A percentile compares a stretch with the other conserved stretches of the same genome.
These are phyloP conservation scores for Blumeriella jaapii DNA, from an alignment of 2,329 filamentous ascomycete genomes.

Conservation along the genomic window DNA sequence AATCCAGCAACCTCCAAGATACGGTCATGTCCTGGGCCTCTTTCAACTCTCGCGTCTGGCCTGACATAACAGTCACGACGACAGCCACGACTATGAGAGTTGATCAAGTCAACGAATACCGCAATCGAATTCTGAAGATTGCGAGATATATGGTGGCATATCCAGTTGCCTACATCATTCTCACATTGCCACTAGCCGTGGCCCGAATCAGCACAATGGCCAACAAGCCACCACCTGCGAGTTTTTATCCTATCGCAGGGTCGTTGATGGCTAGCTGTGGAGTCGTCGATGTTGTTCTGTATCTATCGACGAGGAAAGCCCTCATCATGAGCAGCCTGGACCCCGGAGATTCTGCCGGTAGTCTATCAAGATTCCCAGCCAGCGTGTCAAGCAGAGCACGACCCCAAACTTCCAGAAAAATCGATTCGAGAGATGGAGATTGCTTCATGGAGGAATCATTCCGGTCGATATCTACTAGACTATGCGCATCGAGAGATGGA, in stretches of 20 bases:
- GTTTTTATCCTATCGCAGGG: slow-evolving; percentile 16
- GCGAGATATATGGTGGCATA: slow-evolving; percentile 41
- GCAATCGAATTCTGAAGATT: slow-evolving; percentile 26
- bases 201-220: slow-evolving; percentile 38
- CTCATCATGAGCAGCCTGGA: slow-evolving; percentile 10
- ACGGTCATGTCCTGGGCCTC: not conserved
- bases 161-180: slow-evolving; percentile 37
- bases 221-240: slow-evolving; percentile 17
- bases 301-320: slow-evolving; percentile 20
- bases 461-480: too few relatives aligned
- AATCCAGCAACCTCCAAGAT: not conserved
- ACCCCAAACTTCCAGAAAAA: too few relatives aligned
- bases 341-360: not conserved
- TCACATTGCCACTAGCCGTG: slow-evolving; percentile 39
- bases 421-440: too few relatives aligned
- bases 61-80: slow-evolving; percentile 4
- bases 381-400: too few relatives aligned
- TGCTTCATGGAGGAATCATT: too few relatives aligned
- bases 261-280: slow-evolving; percentile 19
- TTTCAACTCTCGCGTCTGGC: not conserved
- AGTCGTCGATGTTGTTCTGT: slow-evolving; percentile 18
- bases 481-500: too few relatives aligned
- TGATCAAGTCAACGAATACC: slow-evolving; percentile 10
- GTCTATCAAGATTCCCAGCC: not conserved
- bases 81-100: slow-evolving; percentile 10